Evolutionary conservation across 164 flowering plant species (phyloP).

Genomic region (Dillenia turbinata): DNA sequence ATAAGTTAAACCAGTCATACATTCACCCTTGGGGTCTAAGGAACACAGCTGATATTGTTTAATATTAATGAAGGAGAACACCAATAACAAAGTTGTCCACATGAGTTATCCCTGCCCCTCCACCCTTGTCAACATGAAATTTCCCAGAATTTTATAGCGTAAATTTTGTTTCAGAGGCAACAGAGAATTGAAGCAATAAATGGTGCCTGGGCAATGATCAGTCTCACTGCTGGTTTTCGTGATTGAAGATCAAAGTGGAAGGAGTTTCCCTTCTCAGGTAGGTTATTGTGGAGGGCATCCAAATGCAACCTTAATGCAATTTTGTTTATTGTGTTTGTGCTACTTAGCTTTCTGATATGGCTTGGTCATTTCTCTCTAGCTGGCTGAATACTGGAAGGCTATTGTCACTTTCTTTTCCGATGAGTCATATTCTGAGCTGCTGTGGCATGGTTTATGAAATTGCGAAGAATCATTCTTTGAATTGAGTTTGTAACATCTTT

Average conservation of each 20-base stretch:
- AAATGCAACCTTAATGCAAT: not conserved
- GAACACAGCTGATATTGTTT: no score
- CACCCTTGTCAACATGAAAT: no score
- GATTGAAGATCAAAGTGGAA: conserved; percentile 81
- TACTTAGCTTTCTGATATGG: no score
- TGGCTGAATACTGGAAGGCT: conserved; percentile 61
- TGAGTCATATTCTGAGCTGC: conserved; percentile 11
- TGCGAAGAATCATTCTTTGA: not conserved
- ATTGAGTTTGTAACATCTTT: not conserved
- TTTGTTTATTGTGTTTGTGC: not conserved
- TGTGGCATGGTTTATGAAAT: no score
- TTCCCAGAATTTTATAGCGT: no score
- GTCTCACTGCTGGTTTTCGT: conserved; percentile 83
- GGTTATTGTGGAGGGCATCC: not conserved
- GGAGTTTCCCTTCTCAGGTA: conserved; percentile 65
- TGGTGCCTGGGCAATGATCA: conserved; percentile 97
- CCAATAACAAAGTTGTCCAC: no score
- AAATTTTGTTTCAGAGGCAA: conserved; percentile 36
- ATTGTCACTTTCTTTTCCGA: conserved; percentile 31
- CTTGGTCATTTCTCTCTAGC: conserved; percentile 28
- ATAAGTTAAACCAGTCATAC: no score
- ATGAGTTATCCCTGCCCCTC: no score
- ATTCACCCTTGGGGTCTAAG: no score
- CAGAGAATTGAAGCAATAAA: conserved; percentile 89
- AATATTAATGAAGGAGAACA: no score